Conservation (phyloP, 2,329 filamentous ascomycete genomes). For the Aspergillus clavatus region DNA sequence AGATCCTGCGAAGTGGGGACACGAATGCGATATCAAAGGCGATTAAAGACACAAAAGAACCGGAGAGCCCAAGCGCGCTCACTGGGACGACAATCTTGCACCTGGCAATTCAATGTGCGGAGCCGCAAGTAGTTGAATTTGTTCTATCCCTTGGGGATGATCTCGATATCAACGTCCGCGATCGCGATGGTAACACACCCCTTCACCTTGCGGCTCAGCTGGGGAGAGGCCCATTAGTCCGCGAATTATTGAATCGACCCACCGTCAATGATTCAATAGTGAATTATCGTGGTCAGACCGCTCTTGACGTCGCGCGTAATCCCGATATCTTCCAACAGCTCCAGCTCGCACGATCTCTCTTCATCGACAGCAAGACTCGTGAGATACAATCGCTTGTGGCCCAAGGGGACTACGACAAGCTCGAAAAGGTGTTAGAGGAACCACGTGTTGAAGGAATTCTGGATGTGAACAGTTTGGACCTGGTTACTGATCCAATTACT, state of each 20-base stretch:
- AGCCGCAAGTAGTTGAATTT: constrained; percentile 87
- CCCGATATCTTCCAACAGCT: constrained; percentile 95
- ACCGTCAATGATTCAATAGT: constrained; percentile 82
- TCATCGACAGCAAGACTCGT: constrained; percentile 78
- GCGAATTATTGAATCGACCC: constrained; percentile 73
- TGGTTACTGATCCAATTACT: constrained; percentile 74
- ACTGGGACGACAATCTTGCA: constrained; percentile 84
- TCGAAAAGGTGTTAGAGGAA: constrained; percentile 79
- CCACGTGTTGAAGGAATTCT: constrained; percentile 77
- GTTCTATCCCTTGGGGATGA: constrained; percentile 71
- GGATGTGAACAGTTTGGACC: constrained; percentile 87
- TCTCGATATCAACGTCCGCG: constrained; percentile 81
- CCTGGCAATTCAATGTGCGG: constrained; percentile 91
- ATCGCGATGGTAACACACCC: constrained; percentile 91
- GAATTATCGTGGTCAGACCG: constrained; percentile 78
- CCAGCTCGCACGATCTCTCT: constrained; percentile 83
- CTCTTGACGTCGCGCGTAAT: constrained; percentile 82
- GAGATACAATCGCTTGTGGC: constrained; percentile 76
- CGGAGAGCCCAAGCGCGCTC: constrained; percentile 40
- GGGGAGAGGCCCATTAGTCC: constrained; percentile 74
- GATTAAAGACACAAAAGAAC: constrained; percentile 58
- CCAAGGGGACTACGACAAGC: constrained; percentile 66
- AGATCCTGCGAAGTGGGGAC: constrained; percentile 84
- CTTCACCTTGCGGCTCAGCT: constrained; percentile 82
- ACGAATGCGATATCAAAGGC: constrained; percentile 84